Base-by-base conservation (phyloP, 208 protist genomes). In the Leishmania arabica region DNA sequence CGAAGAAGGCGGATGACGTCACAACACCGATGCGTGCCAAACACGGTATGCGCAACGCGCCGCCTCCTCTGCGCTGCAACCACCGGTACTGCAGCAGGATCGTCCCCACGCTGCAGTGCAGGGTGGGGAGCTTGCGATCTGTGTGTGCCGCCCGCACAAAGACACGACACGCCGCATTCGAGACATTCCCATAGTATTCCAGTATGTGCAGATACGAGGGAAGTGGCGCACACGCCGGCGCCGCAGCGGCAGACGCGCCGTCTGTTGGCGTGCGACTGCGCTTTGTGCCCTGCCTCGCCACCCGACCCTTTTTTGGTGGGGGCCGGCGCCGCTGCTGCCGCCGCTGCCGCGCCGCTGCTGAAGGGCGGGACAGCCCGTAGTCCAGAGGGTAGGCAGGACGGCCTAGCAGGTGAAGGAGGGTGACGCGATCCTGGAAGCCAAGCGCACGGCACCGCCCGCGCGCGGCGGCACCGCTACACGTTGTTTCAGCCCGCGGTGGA, bases 1-100 rank as follows among this genome's bases (percentile, higher is more conserved):
- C 82, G 80, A 95, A 96, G 81, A 93, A 92, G 37, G 84, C 73
- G 3, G 78, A 83, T 0, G 89, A 89, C 3, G 90, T 90, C 53
- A 93, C 83, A 9, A 88, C 75, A 17, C 93, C 93, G 37, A 92
- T 60, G 24, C 75, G 86, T 47, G 69, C 72, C 24, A 93, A 84
- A 0, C 31, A 53, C 13, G 76, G 70, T 15, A 45, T 17, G 42
- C 19, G 37, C 45, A 15, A 45, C 15, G n/a, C 47, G 42, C 49
- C 11, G 40, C 42, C 3, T 0, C 42, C 49, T 64, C 21, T 3
- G 24, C 42, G 45, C 70, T 24, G 66, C 15, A 27, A 24, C 77
- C 66, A 75, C 53, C 19, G 77, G 17, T 71, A 81, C 49, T 71
- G 71, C 42, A 84, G 81, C 58, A 92, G 77, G 21, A 86, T 51